These are phyloP conservation scores for Penicillium aurantiogriseum DNA, from an alignment of 2,329 filamentous ascomycete species.

Conservation along the genomic window DNA sequence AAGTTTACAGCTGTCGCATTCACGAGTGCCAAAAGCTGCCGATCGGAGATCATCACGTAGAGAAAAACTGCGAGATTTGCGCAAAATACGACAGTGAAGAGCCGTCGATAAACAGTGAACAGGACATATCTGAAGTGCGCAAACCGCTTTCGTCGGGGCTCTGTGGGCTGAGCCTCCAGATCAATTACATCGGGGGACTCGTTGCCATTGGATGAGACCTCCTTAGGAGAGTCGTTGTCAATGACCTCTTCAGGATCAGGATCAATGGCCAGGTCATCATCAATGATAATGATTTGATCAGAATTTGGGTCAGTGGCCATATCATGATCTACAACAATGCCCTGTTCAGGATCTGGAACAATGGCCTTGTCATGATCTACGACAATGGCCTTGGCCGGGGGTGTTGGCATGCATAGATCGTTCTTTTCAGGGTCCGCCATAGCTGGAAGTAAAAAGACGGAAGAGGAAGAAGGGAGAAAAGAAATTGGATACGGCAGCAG, in stretches of 20 bases:
- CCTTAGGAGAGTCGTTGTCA: conserved; percentile 1
- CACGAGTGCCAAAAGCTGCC: conserved; percentile 37
- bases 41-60: conserved; percentile 35
- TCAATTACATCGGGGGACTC: conserved; percentile 5
- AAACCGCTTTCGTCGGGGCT: conserved; percentile 12
- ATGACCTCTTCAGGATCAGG: background rate
- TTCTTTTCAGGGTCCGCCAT: conserved; percentile 18
- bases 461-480: background rate
- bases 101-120: conserved; percentile 39
- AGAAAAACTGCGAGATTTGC: conserved; percentile 42
- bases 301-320: background rate
- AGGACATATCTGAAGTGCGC: conserved; percentile 14
- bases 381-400: conserved; percentile 10
- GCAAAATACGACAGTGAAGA: conserved; percentile 41
- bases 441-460: background rate
- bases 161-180: conserved; percentile 12
- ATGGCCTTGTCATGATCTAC: conserved; percentile 2
- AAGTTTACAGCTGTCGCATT: conserved; percentile 49
- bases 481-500: background rate
- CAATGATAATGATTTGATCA: background rate
- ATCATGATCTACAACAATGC: conserved; percentile 3
- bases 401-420: conserved; percentile 5
- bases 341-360: conserved; percentile 1
- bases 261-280: too few relatives aligned
- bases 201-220: background rate